phyloP scores from a whole-genome alignment of 257 asterid genomes.

The Datura wrightii region DNA sequence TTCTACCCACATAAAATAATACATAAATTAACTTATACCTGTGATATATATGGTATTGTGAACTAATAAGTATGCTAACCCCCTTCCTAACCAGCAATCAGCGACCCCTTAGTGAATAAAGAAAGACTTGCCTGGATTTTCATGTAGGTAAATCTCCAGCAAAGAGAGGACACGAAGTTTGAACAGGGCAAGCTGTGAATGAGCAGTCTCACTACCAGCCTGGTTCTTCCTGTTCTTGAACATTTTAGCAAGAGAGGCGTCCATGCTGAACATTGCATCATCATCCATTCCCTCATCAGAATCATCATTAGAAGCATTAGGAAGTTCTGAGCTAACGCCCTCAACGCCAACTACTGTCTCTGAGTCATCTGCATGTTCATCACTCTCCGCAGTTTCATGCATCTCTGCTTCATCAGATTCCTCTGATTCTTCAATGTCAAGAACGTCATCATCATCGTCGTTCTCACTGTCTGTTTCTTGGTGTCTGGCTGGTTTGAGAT shows the following conservation, averaged over 20 bases:
- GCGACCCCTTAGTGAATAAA: not conserved
- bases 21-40: not conserved
- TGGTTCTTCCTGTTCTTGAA: constrained; percentile 79
- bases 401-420: constrained; percentile 88
- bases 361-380: constrained; percentile 80
- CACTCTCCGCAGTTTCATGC: constrained; percentile 77
- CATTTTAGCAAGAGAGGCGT: constrained; percentile 66
- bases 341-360: constrained; percentile 65
- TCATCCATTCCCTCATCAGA: constrained; percentile 96
- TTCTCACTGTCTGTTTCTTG: constrained; percentile 59
- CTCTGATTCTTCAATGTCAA: constrained; percentile 83
- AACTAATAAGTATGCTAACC: not conserved
- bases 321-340: constrained; percentile 51
- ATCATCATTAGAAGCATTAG: constrained; percentile 78
- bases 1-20: not conserved
- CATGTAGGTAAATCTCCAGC: constrained; percentile 91
- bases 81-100: not conserved
- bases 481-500: constrained; percentile 89
- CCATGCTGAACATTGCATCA: constrained; percentile 94
- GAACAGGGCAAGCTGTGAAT: constrained; percentile 95
- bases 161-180: constrained; percentile 94
- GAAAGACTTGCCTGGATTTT: constrained; percentile 84
- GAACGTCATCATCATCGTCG: constrained; percentile 72
- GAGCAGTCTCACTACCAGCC: constrained; percentile 91
- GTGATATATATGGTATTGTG: not conserved